A percentile compares a stretch with the other conserved stretches of the same genome.
Evolutionary conservation across 2,329 filamentous ascomycete genomes (phyloP).

Genomic region (Lomentospora prolificans): DNA sequence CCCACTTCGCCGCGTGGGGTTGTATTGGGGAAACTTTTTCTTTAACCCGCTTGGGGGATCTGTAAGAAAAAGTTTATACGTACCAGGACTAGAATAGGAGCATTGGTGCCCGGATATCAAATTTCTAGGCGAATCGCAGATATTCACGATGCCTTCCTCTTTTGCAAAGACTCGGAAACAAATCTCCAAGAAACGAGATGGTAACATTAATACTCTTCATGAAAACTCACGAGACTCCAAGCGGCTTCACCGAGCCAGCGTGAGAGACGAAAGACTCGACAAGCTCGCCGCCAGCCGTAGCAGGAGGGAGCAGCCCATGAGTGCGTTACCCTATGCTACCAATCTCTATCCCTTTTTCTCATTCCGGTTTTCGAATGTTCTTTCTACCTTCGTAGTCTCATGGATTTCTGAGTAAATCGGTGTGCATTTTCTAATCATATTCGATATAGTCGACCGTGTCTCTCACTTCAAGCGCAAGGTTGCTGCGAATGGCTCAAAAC

Average conservation of each 20-base stretch:
- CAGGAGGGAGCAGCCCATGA: conserved; percentile 64
- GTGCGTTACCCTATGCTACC: conserved; percentile 35
- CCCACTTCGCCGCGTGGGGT: not conserved
- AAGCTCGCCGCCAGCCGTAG: conserved; percentile 59
- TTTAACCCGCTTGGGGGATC: not conserved
- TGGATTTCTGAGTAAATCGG: too few relatives aligned
- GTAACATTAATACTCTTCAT: conserved; percentile 65
- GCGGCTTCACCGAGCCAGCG: conserved; percentile 66
- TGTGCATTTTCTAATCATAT: not conserved
- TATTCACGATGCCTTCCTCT: conserved; percentile 58
- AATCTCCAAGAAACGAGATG: conserved; percentile 77
- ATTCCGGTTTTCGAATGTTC: not conserved
- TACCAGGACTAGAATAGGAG: not conserved
- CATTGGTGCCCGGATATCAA: not conserved
- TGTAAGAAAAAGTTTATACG: not conserved
- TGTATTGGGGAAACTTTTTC: too few relatives aligned
- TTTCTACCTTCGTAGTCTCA: too few relatives aligned
- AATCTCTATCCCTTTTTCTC: conserved; percentile 9
- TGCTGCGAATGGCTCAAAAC: conserved; percentile 33
- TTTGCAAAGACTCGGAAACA: conserved; percentile 80
- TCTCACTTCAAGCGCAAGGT: conserved; percentile 56
- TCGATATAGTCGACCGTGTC: conserved; percentile 49
- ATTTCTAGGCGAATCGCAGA: not conserved
- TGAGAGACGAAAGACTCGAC: conserved; percentile 73
- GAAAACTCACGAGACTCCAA: conserved; percentile 82